Base-by-base conservation (phyloP, 2,329 filamentous ascomycete genomes). In the Aureobasidium subglaciale region DNA sequence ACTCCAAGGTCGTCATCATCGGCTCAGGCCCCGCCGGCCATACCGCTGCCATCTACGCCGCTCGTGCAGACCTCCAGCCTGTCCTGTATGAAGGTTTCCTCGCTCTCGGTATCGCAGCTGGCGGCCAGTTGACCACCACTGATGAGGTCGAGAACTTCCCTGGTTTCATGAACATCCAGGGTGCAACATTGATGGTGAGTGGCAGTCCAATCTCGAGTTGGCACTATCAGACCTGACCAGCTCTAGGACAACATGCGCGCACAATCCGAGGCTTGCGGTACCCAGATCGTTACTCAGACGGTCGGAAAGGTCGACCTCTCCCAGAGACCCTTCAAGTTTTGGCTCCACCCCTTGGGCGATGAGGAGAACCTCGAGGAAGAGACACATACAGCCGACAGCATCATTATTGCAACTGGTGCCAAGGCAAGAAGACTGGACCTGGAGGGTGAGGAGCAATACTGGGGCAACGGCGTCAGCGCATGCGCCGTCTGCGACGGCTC, bases 101-200 rank as follows among this genome's bases (percentile, higher is more conserved):
- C 71, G 93, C 93, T 65, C 93, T 96, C 69, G 93, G 92, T 67
- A 95, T 95, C 66, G 93, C 93, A 6, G 90, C 93, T 41, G 93
- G 93, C 64, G 93, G 93, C 57, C 93, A 99, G 79, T 81, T 99
- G 64, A 99, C 95, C 55, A 99, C 95, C 24, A 99, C 93, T 55
- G 97, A 95, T 67, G 95, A 99, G 64, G 85, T 99, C 58, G 93
- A 99, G 79, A 99, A 99, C 81, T 99, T 87, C 75, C 93, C 93
- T 24, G 93, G 93, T 45, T 99, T 97, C 77, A 87, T 88, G 67
- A 82, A 88, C 65, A 90, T 99, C 70, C 87, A 90, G 74, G 93
- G 93, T 63, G 75, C 81, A 56, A 86, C 90, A 67, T 78, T 99
- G 63, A 99, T 99, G 93, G 54, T 56, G 42, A 41, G 54, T 56